Base-by-base conservation (phyloP, 2,329 filamentous ascomycete species). In the Sarocladium oryzae region DNA sequence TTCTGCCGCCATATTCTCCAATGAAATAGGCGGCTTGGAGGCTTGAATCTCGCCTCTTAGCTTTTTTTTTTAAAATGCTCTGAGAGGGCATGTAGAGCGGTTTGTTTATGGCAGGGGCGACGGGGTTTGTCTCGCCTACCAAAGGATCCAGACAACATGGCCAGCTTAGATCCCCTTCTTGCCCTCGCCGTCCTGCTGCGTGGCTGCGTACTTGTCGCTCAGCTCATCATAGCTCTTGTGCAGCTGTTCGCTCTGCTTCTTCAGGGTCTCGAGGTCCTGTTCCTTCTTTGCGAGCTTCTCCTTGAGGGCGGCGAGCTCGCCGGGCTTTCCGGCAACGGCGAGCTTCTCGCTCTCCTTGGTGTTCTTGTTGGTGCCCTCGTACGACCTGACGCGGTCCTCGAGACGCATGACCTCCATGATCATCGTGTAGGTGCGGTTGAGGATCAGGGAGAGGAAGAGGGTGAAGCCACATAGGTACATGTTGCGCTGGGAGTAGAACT, bases 391-490 rank as follows among this genome's bases (percentile, higher is more conserved):
- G 74, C 89, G 88, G 72, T 96, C 89, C 76, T 99, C 92, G 51
- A 99, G 86, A 56, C 89, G 76, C 64, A 96, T 87, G 49, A 88
- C 83, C 61, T 96, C 91, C 58, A 96, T 81, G 64, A 96, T 96
- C 88, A 97, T 92, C 65, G 86, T 88, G 77, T 97, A 99, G 66
- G 93, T 99, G 66, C 93, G 92, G 84, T 99, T 97, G 67, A 95
- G 88, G 72, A 99, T 99, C 57, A 99, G 80, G 51, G 92, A 97
- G 56, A 99, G 86, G 83, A 99, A 97, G 57, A 99, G 86, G 4
- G 93, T 99, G 79, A 99, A 99, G 62, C 93, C 93, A 72, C 93
- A 97, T 56, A 99, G 90, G 76, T 99, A 99, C 93, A 99, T 99
- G 84, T 99, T 99, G 71, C 93, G 91, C 77, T 99, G 92, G 56